These are phyloP conservation scores for Kodamaea hsintzibuensis DNA, from an alignment of 805 yeast genomes.

Conservation along the genomic window DNA sequence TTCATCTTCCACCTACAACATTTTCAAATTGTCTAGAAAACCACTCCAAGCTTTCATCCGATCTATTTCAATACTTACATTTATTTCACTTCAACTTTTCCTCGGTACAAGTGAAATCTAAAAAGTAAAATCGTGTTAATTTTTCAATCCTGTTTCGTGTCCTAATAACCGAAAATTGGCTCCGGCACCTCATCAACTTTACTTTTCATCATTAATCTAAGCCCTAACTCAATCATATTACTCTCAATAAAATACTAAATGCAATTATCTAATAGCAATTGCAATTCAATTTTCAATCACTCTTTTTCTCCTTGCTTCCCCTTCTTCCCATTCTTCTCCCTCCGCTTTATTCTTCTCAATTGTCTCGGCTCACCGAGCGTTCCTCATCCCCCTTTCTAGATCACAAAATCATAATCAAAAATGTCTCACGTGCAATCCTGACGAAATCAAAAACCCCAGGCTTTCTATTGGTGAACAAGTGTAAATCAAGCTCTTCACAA, in stretches of 20 bases:
- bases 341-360: not conserved
- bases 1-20: too few relatives aligned
- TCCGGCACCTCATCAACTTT: not conserved
- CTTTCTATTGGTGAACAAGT: not conserved
- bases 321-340: too few relatives aligned
- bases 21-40: too few relatives aligned
- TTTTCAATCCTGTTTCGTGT: not conserved
- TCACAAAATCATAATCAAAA: not conserved
- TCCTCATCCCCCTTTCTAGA: not conserved
- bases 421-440: not conserved
- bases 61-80: not conserved
- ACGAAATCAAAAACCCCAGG: not conserved
- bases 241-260: too few relatives aligned
- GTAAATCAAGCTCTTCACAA: not conserved
- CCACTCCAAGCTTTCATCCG: too few relatives aligned
- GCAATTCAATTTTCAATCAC: too few relatives aligned
- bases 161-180: not conserved
- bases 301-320: too few relatives aligned
- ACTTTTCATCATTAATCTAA: too few relatives aligned
- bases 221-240: too few relatives aligned
- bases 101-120: not conserved
- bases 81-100: not conserved
- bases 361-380: not conserved
- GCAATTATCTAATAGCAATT: too few relatives aligned
- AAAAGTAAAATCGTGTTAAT: not conserved